Evolutionary conservation across 2,329 filamentous ascomycete genomes (phyloP), one percentile per base, ranked within the genome.

Genomic region (Dothistroma septosporum): DNA sequence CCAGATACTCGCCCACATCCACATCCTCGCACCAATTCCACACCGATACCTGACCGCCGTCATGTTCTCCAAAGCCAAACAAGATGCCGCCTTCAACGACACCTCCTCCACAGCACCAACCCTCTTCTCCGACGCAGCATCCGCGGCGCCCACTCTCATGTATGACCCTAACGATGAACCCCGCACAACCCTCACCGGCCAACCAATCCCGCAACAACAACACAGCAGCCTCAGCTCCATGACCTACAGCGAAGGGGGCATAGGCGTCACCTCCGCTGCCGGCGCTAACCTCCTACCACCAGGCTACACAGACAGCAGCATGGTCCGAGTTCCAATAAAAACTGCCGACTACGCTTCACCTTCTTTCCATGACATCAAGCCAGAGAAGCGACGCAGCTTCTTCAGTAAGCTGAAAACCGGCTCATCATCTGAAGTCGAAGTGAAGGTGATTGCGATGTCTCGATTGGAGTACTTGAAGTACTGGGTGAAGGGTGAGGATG

Each of bases 401-500:
- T 47, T 59, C 22, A 14, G 57, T 14, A 55, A 28, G 41, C 12
- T 59, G 11, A 47, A 31, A 21, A 35, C 14, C 6, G 33, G 16
- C 31, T 21, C 24, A 6, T 28, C 24, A 28, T 28, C 14, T 41
- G 37, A 44, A 7, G 16, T 44, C 8, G 37, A 44, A 14, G 32
- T 68, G 35, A 63, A 61, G 22, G 55, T 68, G 8, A 60, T 67
- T 14, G 53, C 44, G 8, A 68, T 69, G 67, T 63, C 53, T 47
- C 57, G 64, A 7, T 61, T 59, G 2, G 67, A 69, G 21, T 66
- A 69, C 53, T 41, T 64, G 48, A 63, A 61, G 54, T 64, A 66
- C 31, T 69, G 64, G 64, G 64, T 58, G 8, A 68, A 68, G 28
- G 64, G 63, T 10, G 63, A 66, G 32, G 57, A 68, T 49, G 67